Conservation (phyloP, 2,329 filamentous ascomycete genomes). For the Exophiala xenobiotica region DNA sequence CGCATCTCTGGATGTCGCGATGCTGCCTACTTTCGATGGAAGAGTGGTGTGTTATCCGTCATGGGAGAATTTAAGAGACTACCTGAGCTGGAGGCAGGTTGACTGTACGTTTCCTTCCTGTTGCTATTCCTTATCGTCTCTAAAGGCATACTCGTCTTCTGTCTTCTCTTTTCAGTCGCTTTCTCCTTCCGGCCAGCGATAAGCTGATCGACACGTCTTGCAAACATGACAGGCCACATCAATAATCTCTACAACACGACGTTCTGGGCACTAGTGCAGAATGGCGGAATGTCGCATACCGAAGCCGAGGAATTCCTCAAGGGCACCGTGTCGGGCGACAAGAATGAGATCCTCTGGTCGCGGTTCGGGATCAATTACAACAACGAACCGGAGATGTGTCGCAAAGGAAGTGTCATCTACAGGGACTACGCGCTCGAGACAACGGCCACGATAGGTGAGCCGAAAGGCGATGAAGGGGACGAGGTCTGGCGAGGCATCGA, state of each 20-base stretch:
- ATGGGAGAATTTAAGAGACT: conserved; percentile 79
- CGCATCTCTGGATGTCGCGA: conserved; percentile 63
- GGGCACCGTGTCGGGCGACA: conserved; percentile 80
- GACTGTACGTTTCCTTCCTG: conserved; percentile 90
- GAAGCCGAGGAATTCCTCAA: conserved; percentile 80
- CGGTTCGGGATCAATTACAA: conserved; percentile 95
- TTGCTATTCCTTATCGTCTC: no score
- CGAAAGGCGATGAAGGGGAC: conserved; percentile 43
- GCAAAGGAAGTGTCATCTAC: conserved; percentile 88
- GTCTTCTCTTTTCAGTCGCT: no score
- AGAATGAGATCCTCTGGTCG: conserved; percentile 93
- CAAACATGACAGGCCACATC: conserved; percentile 87
- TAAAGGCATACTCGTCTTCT: no score
- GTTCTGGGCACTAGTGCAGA: conserved; percentile 84
- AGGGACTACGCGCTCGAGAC: conserved; percentile 73
- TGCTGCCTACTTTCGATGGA: conserved; percentile 85
- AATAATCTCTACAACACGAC: conserved; percentile 99
- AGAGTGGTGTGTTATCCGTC: conserved; percentile 87
- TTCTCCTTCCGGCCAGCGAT: no score
- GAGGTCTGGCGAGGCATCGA: conserved; percentile 44
- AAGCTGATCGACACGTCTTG: no score
- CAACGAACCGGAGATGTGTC: conserved; percentile 87
- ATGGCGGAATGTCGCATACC: conserved; percentile 70
- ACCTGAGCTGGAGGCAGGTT: conserved; percentile 94
- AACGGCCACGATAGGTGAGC: background rate